Base-by-base conservation (phyloP, 2,329 filamentous ascomycete species). In the Aspergillus carbonarius region DNA sequence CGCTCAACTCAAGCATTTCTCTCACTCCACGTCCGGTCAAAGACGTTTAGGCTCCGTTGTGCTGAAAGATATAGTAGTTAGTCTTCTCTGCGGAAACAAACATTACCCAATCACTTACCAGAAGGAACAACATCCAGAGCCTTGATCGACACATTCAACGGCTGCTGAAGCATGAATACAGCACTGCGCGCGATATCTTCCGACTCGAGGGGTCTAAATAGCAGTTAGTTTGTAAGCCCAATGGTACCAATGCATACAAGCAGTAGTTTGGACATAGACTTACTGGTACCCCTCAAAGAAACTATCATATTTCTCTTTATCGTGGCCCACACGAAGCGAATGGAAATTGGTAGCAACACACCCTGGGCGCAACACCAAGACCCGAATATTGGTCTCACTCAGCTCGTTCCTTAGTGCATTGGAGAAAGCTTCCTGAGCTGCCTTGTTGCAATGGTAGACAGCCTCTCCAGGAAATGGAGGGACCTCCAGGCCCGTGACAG, bases 301-400 rank as follows among this genome's bases (percentile, higher is more conserved):
- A 0, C 66, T 69, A 27, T 80, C 71, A 46, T 79, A 78, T 60
- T 73, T 70, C 9, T 69, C 63, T 55, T 76, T 72, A 58, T 82
- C 78, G 60, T 75, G 75, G 0, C 76, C 76, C 1, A 83, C 78
- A 15, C 80, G 67, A 53, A 76, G 75, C 42, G 74, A 67, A 60
- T 83, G 81, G 50, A 83, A 83, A 59, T 82, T 72, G 0, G 78
- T 82, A 4, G 75, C 76, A 10, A 81, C 79, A n/a, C 77, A 74
- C 0, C 80, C 81, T 0, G 81, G 81, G 32, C 80, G 66, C 13
- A 82, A 60, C 0, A 76, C 78, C 6, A 82, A 57, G 0, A 82
- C 79, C n/a, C 76, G 74, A 55, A 82, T 79, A 60, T 81, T 76
- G 0, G 79, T 80, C 3, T 74, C 77, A 20, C 61, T 67, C 8